Percentiles rank a stretch among this genome's conserved stretches.
phyloP scores from a whole-genome alignment of 2,329 filamentous ascomycete species.

The Paradendryphiella salina region DNA sequence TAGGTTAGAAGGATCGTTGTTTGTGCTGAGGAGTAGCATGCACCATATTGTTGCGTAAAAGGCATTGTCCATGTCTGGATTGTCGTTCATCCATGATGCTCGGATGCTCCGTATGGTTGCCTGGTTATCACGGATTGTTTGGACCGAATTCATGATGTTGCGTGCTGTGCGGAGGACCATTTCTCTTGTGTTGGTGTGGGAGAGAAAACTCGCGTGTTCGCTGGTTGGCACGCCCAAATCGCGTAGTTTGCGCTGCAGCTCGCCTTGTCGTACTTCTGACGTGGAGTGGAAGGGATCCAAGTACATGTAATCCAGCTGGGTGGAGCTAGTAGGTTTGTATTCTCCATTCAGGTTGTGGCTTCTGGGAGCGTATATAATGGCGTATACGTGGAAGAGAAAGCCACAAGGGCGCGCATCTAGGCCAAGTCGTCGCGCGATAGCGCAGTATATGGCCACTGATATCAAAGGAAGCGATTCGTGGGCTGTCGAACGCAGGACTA shows the following conservation, averaged over 20 bases:
- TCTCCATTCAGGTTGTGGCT: constrained; percentile 58
- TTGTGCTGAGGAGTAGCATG: constrained; percentile 48
- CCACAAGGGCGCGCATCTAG: constrained; percentile 77
- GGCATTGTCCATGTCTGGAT: constrained; percentile 60
- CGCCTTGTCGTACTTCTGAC: constrained; percentile 64
- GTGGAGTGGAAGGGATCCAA: constrained; percentile 78
- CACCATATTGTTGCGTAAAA: constrained; percentile 78
- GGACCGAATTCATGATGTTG: constrained; percentile 77
- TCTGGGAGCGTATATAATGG: constrained; percentile 67
- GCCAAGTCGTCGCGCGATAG: constrained; percentile 72
- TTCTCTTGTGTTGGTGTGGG: constrained; percentile 64
- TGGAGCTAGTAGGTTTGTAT: constrained; percentile 35
- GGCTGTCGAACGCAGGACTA: constrained; percentile 70
- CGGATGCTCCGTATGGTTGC: constrained; percentile 26
- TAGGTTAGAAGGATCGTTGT: constrained; percentile 29
- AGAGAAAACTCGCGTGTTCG: constrained; percentile 59
- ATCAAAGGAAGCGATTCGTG: constrained; percentile 86
- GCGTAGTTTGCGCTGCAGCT: constrained; percentile 64
- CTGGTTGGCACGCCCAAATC: constrained; percentile 52
- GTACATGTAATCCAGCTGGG: constrained; percentile 64
- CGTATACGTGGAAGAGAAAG: constrained; percentile 84
- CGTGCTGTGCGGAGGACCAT: constrained; percentile 75
- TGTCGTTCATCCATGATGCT: constrained; percentile 31
- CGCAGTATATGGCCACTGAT: constrained; percentile 83
- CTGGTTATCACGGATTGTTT: constrained; percentile 50